Percentiles rank a stretch among this genome's conserved stretches.
Conservation (phyloP, 352 stramenopile species). For the Thraustochytrium sp. region DNA sequence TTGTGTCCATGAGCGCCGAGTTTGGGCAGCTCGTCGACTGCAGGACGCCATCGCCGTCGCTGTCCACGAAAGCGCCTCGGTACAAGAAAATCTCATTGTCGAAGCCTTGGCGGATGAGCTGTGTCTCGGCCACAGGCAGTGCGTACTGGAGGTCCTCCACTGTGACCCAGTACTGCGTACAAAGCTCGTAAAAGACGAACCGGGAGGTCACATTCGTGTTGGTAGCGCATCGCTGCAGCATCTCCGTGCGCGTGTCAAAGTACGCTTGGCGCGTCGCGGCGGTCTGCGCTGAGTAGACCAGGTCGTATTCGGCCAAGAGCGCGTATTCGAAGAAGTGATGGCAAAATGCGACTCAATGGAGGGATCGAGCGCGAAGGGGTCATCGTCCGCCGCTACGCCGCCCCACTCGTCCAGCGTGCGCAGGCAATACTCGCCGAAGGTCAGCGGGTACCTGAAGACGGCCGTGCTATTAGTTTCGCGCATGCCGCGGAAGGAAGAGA, state of each 20-base stretch:
- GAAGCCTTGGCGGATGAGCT: constrained; percentile 27
- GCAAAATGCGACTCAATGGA: constrained; percentile 41
- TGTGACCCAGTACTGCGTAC: constrained; percentile 29
- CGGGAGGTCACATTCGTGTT: not conserved
- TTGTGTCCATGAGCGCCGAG: not conserved
- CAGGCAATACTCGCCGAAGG: constrained; percentile 38
- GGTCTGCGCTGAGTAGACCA: not conserved
- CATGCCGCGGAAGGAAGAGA: constrained; percentile 43
- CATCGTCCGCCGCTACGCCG: not conserved
- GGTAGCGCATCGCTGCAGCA: not conserved
- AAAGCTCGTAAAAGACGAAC: constrained; percentile 18
- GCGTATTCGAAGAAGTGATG: constrained; percentile 42
- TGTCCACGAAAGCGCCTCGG: not conserved
- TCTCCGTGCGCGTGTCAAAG: not conserved
- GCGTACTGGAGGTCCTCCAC: not conserved
- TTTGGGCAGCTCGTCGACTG: constrained; percentile 14
- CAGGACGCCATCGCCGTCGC: not conserved
- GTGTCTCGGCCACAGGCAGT: not conserved
- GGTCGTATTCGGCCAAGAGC: not conserved
- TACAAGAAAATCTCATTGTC: not conserved
- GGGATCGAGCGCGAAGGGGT: not conserved
- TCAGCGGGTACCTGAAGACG: constrained; percentile 24
- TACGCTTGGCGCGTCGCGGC: not conserved
- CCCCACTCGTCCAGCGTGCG: constrained; percentile 29
- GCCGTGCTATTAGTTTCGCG: not conserved